A percentile compares a stretch with the other conserved stretches of the same genome.
These are phyloP conservation scores for Vitis hybrid DNA, from an alignment of 177 flowering plant genomes.

Conservation along the genomic window DNA sequence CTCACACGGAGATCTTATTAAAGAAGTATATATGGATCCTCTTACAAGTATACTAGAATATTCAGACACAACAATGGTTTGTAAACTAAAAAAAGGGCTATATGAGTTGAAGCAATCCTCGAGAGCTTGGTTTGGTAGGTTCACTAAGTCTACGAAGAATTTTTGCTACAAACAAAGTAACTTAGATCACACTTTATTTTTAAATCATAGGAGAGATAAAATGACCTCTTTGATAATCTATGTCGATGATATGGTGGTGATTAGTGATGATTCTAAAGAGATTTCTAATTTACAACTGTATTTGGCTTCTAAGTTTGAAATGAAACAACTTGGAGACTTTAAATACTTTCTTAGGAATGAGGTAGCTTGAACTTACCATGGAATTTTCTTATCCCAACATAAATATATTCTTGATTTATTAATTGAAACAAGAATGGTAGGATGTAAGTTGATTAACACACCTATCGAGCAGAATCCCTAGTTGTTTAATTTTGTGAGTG, in stretches of 20 bases:
- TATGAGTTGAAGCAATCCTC: neutral
- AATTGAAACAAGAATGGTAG: neutral
- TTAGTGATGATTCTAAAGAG: neutral
- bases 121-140: conserved; percentile 2
- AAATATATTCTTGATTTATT: neutral
- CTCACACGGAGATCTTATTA: too few relatives aligned
- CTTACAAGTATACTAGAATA: neutral
- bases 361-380: neutral
- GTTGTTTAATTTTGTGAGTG: too few relatives aligned
- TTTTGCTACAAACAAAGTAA: conserved; percentile 1
- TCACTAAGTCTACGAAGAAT: neutral
- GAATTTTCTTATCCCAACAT: neutral
- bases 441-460: neutral
- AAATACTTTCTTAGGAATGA: neutral
- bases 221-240: neutral
- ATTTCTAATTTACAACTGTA: neutral
- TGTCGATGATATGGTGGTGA: conserved; percentile 5
- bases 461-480: neutral
- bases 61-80: neutral
- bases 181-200: conserved; percentile 2
- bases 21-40: neutral
- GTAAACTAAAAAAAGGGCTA: neutral
- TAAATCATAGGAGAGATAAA: neutral
- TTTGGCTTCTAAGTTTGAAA: conserved; percentile 4
- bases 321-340: neutral